Evolutionary conservation across 192 early-diverging fungal species (phyloP).

Genomic region (Coemansia sp.): DNA sequence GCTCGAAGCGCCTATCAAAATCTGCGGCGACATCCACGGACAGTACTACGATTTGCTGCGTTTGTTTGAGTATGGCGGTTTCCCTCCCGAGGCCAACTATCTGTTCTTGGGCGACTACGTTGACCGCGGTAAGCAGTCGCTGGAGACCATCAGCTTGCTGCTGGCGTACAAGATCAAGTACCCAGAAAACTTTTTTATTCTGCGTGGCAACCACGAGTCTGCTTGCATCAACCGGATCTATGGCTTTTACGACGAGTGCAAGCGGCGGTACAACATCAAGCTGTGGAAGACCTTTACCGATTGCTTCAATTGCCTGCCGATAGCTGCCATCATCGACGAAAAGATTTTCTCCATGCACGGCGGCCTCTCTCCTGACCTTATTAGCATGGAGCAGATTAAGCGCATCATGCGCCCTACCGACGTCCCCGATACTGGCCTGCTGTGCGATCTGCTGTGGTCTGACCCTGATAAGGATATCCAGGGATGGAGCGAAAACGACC

Average conservation of each 20-base stretch:
- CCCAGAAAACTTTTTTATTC: conserved; percentile 99
- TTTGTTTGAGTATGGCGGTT: conserved; percentile 94
- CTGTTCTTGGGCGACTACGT: conserved; percentile 97
- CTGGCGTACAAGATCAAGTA: conserved; percentile 97
- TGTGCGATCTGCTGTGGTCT: conserved; percentile 97
- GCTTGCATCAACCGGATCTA: conserved; percentile 97
- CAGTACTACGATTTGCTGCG: conserved; percentile 93
- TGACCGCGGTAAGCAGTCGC: conserved; percentile 92
- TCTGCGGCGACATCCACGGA: conserved; percentile 93
- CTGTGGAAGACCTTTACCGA: conserved; percentile 96
- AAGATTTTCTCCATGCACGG: conserved; percentile 99
- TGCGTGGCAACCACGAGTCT: conserved; percentile 98
- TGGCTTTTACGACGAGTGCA: conserved; percentile 99
- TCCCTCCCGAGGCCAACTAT: conserved; percentile 90
- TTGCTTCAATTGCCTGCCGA: conserved; percentile 92
- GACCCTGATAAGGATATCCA: conserved; percentile 96
- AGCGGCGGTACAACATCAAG: conserved; percentile 97
- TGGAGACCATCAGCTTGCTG: conserved; percentile 90
- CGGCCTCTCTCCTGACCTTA: conserved; percentile 94
- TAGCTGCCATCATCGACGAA: conserved; percentile 94
- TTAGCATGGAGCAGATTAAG: conserved; percentile 97
- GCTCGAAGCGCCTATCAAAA: conserved; percentile 76
- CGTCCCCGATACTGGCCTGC: conserved; percentile 94
- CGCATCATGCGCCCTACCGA: conserved; percentile 97
- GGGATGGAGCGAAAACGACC: conserved; percentile 94